Conservation (phyloP, 1,139 yeast genomes). For the Kodamaea suecica region DNA sequence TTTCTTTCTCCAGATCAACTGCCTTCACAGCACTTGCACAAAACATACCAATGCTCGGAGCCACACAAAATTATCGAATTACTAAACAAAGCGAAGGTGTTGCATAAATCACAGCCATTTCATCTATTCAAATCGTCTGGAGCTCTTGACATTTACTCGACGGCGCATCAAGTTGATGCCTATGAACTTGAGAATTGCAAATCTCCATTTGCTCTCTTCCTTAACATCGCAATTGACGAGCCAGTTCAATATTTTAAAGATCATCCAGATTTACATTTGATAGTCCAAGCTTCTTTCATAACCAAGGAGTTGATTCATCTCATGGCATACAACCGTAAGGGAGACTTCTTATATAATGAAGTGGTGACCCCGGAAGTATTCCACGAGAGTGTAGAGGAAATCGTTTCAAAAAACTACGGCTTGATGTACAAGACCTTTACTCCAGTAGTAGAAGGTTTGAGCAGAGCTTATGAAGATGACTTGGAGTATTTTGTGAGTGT, state of each 20-base stretch:
- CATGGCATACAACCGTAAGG: slow-evolving; percentile 26
- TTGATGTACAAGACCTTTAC: slow-evolving; percentile 23
- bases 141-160: slow-evolving; percentile 57
- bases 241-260: slow-evolving; percentile 23
- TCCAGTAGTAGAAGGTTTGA: slow-evolving; percentile 22
- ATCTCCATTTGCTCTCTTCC: slow-evolving; percentile 62
- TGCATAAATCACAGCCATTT: slow-evolving; percentile 79
- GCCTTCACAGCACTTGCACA: slow-evolving; percentile 10
- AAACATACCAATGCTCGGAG: slow-evolving; percentile 21
- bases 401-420: slow-evolving; percentile 20
- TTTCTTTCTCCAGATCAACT: slow-evolving; percentile 16
- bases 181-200: slow-evolving; percentile 58
- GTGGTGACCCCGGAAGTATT: slow-evolving; percentile 23
- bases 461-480: slow-evolving; percentile 22
- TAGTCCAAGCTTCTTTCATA: slow-evolving; percentile 29
- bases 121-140: slow-evolving; percentile 63
- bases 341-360: slow-evolving; percentile 24
- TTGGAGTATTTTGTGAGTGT: slow-evolving; percentile 20
- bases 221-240: slow-evolving; percentile 44
- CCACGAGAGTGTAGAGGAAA: slow-evolving; percentile 20
- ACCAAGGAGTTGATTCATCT: slow-evolving; percentile 29
- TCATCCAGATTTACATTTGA: slow-evolving; percentile 24
- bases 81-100: slow-evolving; percentile 71
- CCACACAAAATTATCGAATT: slow-evolving; percentile 55
- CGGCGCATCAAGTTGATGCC: slow-evolving; percentile 71